Evolutionary conservation across 345 rosid species (phyloP).

Genomic region (Murraya paniculata): DNA sequence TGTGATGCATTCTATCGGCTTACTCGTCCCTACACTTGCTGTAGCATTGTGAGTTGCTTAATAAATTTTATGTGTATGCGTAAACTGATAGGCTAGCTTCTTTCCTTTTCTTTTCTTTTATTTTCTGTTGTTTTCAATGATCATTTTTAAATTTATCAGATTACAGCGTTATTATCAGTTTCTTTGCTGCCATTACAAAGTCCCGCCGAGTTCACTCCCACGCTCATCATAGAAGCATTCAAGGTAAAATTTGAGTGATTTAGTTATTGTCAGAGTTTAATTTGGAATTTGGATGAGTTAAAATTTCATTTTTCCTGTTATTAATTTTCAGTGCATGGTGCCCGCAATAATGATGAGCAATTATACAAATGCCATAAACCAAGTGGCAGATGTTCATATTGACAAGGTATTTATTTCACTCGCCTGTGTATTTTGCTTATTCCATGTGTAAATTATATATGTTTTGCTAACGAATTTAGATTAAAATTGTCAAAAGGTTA

Average conservation of each 20-base stretch:
- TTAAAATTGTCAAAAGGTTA: neutral
- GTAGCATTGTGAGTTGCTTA: conserved; percentile 27
- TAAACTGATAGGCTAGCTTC: no score
- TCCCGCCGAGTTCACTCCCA: conserved; percentile 19
- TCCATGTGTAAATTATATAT: neutral
- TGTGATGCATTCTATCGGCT: conserved; percentile 14
- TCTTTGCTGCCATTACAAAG: conserved; percentile 27
- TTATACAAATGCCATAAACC: neutral
- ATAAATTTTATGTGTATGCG: fast-evolving
- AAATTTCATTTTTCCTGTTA: fast-evolving
- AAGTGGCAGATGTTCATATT: neutral
- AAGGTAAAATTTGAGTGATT: conserved; percentile 10
- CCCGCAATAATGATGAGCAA: neutral
- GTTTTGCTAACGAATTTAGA: neutral
- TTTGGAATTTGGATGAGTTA: no score
- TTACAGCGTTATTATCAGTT: conserved; percentile 25
- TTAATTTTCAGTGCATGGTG: neutral
- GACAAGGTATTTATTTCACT: neutral
- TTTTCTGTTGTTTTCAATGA: no score
- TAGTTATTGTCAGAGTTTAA: no score
- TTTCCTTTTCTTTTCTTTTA: no score
- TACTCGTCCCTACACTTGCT: conserved; percentile 28
- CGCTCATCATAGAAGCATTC: conserved; percentile 19
- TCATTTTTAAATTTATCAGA: neutral
- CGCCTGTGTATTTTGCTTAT: neutral